A percentile compares a stretch with the other conserved stretches of the same genome.
phyloP scores from a whole-genome alignment of 768 basidiomycete genomes.

The Pleurotus eryngii region DNA sequence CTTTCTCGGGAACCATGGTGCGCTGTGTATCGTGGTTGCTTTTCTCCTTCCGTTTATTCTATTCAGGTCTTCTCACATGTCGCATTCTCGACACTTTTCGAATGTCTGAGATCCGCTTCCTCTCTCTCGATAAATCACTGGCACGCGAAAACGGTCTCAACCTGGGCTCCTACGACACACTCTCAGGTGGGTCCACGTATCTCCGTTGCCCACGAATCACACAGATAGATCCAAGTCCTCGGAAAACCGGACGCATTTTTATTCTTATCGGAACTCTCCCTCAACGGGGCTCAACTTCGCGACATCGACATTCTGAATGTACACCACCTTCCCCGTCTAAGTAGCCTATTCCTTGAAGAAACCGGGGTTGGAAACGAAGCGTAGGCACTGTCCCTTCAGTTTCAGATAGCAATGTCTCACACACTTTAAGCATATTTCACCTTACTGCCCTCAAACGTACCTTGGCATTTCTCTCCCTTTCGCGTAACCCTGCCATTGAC shows the following conservation, averaged over 20 bases:
- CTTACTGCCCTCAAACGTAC: conserved; percentile 54
- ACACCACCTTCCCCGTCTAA: conserved; percentile 50
- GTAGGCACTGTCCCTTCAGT: conserved; percentile 29
- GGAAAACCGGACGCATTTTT: conserved; percentile 48
- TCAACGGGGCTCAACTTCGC: conserved; percentile 39
- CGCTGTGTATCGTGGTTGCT: conserved; percentile 2
- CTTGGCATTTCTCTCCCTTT: conserved; percentile 49
- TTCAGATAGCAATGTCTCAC: conserved; percentile 8
- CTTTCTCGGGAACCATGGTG: conserved; percentile 36
- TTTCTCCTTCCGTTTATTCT: neutral
- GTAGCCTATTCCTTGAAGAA: conserved; percentile 42
- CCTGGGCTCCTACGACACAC: conserved; percentile 37
- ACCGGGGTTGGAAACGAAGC: conserved; percentile 62
- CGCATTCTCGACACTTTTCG: conserved; percentile 43
- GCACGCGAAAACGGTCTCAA: conserved; percentile 48
- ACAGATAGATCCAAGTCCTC: conserved; percentile 35
- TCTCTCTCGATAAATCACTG: conserved; percentile 47
- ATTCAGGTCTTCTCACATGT: conserved; percentile 44
- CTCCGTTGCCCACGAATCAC: no score
- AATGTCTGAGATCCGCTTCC: conserved; percentile 37
- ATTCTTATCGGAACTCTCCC: conserved; percentile 46
- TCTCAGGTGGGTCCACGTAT: conserved; percentile 32
- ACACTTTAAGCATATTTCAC: conserved; percentile 45
- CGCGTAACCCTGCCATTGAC: conserved; percentile 48
- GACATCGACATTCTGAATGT: conserved; percentile 51